Percentiles rank a stretch among this genome's conserved stretches.
Conservation (phyloP, 805 yeast genomes). For the Ogataea neopini region DNA sequence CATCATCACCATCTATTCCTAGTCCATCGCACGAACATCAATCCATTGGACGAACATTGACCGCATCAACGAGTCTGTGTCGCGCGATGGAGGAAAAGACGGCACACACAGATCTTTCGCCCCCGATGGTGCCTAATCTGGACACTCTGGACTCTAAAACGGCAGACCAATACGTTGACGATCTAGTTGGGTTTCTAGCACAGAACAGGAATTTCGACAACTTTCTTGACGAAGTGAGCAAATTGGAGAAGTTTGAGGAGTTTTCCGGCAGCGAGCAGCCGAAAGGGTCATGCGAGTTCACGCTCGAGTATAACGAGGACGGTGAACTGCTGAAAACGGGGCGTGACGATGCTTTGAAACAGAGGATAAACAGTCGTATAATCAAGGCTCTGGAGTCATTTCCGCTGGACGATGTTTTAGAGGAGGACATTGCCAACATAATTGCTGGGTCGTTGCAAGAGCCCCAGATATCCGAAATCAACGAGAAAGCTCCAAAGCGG, state of each 20-base stretch:
- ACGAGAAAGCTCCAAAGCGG: neutral
- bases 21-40: too few relatives aligned
- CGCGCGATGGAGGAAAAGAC: neutral
- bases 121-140: neutral
- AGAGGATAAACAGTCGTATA: constrained; percentile 24
- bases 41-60: too few relatives aligned
- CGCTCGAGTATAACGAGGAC: constrained; percentile 26
- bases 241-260: constrained; percentile 21
- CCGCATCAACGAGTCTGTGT: neutral
- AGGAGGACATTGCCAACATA: constrained; percentile 24
- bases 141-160: constrained; percentile 7
- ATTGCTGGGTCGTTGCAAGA: constrained; percentile 20
- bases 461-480: neutral
- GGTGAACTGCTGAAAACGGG: constrained; percentile 24
- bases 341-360: constrained; percentile 19
- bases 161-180: constrained; percentile 27
- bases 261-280: neutral
- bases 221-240: constrained; percentile 24
- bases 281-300: constrained; percentile 17
- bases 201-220: constrained; percentile 29
- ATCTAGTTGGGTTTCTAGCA: constrained; percentile 24
- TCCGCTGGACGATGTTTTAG: constrained; percentile 21
- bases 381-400: constrained; percentile 27
- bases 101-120: neutral
- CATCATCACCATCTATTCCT: too few relatives aligned